Evolutionary conservation across 2,329 filamentous ascomycete species (phyloP).

Genomic region (Alternaria sp.): DNA sequence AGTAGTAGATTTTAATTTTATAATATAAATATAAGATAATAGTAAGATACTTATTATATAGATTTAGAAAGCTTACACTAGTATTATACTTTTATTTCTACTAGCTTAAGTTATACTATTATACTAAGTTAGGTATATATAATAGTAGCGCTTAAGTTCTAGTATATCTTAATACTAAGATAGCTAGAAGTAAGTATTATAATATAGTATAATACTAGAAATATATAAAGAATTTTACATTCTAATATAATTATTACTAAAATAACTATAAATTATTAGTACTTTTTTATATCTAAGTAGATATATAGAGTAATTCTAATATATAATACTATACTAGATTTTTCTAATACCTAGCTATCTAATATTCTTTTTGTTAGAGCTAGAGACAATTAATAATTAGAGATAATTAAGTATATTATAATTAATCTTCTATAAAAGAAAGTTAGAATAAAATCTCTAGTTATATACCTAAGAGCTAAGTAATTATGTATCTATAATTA

Average conservation of each 20-base stretch:
- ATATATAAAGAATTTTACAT: background rate
- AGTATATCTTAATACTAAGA: background rate
- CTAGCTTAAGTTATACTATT: background rate
- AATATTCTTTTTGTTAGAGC: too few relatives aligned
- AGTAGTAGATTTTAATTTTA: background rate
- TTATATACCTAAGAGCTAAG: too few relatives aligned
- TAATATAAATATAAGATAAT: background rate
- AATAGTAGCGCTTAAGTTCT: background rate
- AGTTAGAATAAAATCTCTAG: too few relatives aligned
- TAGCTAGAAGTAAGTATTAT: conserved; percentile 3
- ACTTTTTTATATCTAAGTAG: background rate
- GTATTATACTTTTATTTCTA: background rate
- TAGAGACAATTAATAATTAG: too few relatives aligned
- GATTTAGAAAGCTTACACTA: conserved; percentile 2
- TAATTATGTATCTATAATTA: too few relatives aligned
- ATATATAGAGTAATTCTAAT: background rate
- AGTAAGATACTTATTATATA: background rate
- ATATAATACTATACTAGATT: background rate
- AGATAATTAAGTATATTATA: too few relatives aligned
- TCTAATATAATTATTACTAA: conserved; percentile 1
- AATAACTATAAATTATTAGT: conserved; percentile 1
- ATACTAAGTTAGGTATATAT: conserved; percentile 1
- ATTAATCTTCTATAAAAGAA: too few relatives aligned
- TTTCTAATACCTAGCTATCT: background rate
- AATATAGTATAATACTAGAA: background rate